A percentile compares a stretch with the other conserved stretches of the same genome.
Conservation (phyloP, 192 early-diverging fungal species). For the Jimgerdemannia flammicorona region DNA sequence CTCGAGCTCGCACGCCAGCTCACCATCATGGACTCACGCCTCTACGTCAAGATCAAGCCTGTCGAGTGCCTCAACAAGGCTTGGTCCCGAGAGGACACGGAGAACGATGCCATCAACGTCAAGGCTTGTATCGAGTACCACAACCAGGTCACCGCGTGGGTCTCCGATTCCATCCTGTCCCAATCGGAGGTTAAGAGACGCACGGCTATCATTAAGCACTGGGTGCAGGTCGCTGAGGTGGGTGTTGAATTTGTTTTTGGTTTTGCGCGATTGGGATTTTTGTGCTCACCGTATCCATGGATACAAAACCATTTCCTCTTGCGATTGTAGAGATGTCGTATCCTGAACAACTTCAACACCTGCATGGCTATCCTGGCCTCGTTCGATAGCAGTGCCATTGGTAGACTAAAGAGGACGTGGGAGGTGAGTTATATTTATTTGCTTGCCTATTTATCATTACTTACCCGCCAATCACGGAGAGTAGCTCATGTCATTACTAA, state of each 20-base stretch:
- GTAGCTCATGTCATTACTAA: not conserved
- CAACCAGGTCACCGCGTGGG: constrained; percentile 87
- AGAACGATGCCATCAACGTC: constrained; percentile 76
- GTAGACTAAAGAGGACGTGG: constrained; percentile 90
- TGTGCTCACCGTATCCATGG: too few relatives aligned
- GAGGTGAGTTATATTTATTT: constrained; percentile 37
- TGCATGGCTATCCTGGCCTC: constrained; percentile 89
- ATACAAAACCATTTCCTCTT: not conserved
- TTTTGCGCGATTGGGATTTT: not conserved
- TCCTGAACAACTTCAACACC: constrained; percentile 93
- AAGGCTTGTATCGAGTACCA: constrained; percentile 83
- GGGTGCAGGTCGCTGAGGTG: constrained; percentile 77
- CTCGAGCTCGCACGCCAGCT: constrained; percentile 93
- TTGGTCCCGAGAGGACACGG: constrained; percentile 64
- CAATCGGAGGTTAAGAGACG: constrained; percentile 83
- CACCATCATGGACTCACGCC: constrained; percentile 83
- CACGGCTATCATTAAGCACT: constrained; percentile 72
- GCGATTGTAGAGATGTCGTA: constrained; percentile 56
- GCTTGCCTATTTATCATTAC: too few relatives aligned
- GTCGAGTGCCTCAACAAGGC: constrained; percentile 90
- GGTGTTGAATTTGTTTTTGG: constrained; percentile 4
- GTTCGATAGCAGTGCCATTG: constrained; percentile 83
- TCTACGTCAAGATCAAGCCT: constrained; percentile 80
- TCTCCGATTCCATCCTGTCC: constrained; percentile 74
- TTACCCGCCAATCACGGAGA: not conserved